Evolutionary conservation across 2,329 filamentous ascomycete species (phyloP), one percentile per base, ranked within the genome.

Genomic region (Botrytis medusae): DNA sequence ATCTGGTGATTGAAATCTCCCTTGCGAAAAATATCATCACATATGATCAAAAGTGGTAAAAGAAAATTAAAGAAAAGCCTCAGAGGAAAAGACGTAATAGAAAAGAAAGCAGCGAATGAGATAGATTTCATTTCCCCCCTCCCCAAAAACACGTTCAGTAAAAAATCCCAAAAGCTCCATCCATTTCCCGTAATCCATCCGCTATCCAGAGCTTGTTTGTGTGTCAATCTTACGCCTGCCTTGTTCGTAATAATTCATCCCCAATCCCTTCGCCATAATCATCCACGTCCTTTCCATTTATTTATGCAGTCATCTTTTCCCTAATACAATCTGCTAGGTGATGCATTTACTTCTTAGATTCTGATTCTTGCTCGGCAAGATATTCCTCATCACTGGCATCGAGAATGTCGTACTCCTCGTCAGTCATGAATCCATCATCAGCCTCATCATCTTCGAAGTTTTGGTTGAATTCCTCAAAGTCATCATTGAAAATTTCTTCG

Each of bases 321-420:
- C 44, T 10, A 46, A 60, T 46, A 48, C 70, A 72, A 59, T 69
- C 65, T 60, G n/a, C 69, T n/a, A 20, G 74, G 59, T 54, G 67
- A 62, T 72, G 37, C 29, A 54, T 74, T 75, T 78, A 80, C 74
- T 81, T 80, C 75, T 77, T 79, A 32, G 74, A 73, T 59, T 72
- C 72, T 73, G 80, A 79, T 22, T 70, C 76, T 57, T 87, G 85
- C 79, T 89, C 89, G 75, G 87, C 86, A 69, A 89, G 82, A 77
- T 88, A 92, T 81, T 98, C 95, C 82, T 97, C 93, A 77, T 98
- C 95, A 74, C 93, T 97, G 61, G 94, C 95, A 84, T 98, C 94
- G 63, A 98, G 89, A 77, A 98, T 95, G 80, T 99, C 96, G 82
- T 98, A 99, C 84, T 99, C 96, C 82, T 98, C 96, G 76, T 99